These are phyloP conservation scores for Acer campestre DNA, from an alignment of 345 rosid species.

Conservation along the genomic window DNA sequence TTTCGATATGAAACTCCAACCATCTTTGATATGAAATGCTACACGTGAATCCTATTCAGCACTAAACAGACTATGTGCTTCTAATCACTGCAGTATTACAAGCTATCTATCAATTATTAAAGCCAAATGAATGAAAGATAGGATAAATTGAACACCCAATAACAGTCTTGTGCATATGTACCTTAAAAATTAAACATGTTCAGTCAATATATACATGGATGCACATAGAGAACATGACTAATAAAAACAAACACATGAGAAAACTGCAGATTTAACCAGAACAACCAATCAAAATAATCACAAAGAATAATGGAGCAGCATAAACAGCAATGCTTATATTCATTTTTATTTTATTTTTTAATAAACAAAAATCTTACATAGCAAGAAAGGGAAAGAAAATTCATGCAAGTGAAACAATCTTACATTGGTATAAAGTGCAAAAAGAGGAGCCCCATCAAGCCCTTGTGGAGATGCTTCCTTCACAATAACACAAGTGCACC, in stretches of 20 bases:
- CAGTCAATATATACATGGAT: background rate
- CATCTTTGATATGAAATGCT: background rate
- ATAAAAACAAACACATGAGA: too few species aligned
- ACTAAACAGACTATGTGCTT: background rate
- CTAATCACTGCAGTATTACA: background rate
- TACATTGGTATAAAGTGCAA: slow-evolving; percentile 85
- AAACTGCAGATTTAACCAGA: background rate
- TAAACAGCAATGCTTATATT: background rate
- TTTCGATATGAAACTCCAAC: background rate
- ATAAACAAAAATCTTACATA: too few species aligned
- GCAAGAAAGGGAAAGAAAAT: background rate
- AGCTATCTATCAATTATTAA: background rate
- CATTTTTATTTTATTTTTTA: background rate
- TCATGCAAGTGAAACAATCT: slow-evolving; percentile 19
- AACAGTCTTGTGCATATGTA: too few species aligned
- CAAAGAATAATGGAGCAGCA: background rate
- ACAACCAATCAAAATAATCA: background rate
- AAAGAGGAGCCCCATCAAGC: slow-evolving; percentile 55
- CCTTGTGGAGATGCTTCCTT: slow-evolving; percentile 64
- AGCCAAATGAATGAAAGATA: too few species aligned
- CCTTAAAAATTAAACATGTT: background rate
- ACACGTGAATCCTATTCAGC: background rate
- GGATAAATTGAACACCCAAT: too few species aligned
- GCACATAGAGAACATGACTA: background rate
- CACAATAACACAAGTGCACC: slow-evolving; percentile 83